A percentile compares a stretch with the other conserved stretches of the same genome.
These are phyloP conservation scores for Gnetum montanum DNA, from an alignment of 75 land plant genomes.

Conservation along the genomic window DNA sequence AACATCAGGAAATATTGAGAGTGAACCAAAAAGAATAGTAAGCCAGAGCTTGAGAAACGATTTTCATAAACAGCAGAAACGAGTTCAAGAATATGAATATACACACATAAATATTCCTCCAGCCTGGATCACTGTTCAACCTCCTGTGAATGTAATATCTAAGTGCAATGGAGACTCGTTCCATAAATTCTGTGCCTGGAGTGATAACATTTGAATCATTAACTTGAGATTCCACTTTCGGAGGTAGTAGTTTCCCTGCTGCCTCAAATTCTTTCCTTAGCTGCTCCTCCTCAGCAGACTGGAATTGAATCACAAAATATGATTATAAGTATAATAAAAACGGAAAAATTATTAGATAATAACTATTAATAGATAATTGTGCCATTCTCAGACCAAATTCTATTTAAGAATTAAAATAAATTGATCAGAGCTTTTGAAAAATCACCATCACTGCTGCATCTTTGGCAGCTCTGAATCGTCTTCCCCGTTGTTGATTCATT, in stretches of 20 bases:
- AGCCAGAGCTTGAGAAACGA: too few species aligned
- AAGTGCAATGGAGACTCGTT: conserved; percentile 64
- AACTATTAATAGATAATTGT: too few species aligned
- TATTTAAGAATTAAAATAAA: too few species aligned
- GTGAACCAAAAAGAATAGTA: not conserved
- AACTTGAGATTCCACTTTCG: conserved; percentile 57
- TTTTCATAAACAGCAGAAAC: not conserved
- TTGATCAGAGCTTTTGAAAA: too few species aligned
- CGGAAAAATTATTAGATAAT: too few species aligned
- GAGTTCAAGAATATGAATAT: too few species aligned
- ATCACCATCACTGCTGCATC: conserved; percentile 65
- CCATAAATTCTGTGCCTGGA: conserved; percentile 95
- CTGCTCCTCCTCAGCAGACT: conserved; percentile 83
- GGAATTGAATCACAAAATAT: not conserved
- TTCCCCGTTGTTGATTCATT: conserved; percentile 87
- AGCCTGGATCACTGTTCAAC: conserved; percentile 79
- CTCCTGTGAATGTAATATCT: conserved; percentile 78
- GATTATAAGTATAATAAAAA: too few species aligned
- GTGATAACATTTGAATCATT: conserved; percentile 91
- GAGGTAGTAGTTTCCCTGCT: conserved; percentile 75
- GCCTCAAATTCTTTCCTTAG: conserved; percentile 63
- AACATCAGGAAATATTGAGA: not conserved
- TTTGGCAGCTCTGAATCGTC: conserved; percentile 86
- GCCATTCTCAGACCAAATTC: too few species aligned
- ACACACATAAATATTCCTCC: conserved; percentile 70